Percentiles rank a stretch among this genome's conserved stretches.
Conservation (phyloP, 148 eudicot species). For the Dianthus caryophyllus region DNA sequence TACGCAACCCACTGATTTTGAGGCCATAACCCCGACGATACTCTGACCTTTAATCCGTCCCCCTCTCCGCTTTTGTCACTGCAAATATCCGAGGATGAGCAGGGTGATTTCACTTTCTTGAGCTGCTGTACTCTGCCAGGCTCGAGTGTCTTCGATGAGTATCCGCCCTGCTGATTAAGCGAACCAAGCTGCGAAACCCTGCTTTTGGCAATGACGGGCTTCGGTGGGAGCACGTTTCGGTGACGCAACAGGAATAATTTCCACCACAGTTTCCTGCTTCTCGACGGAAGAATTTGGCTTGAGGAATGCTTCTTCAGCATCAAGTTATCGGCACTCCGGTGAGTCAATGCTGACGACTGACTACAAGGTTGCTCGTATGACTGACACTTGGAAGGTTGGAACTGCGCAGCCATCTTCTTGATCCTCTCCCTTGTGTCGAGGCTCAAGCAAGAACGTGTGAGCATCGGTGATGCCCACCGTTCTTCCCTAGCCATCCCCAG, state of each 20-base stretch:
- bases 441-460: slow-evolving; percentile 75
- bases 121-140: slow-evolving; percentile 32
- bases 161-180: slow-evolving; percentile 75
- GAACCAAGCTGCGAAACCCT: slow-evolving; percentile 27
- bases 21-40: slow-evolving; percentile 61
- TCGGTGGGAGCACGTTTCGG: slow-evolving; percentile 54
- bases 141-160: slow-evolving; percentile 80
- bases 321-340: slow-evolving; percentile 72
- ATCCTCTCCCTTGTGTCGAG: slow-evolving; percentile 53
- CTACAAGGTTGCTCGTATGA: slow-evolving; percentile 61
- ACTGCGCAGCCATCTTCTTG: slow-evolving; percentile 40
- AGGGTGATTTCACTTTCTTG: slow-evolving; percentile 35
- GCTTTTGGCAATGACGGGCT: slow-evolving; percentile 18
- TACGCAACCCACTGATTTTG: slow-evolving; percentile 95
- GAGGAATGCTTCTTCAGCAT: slow-evolving; percentile 79
- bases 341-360: slow-evolving; percentile 50
- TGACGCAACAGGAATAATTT: slow-evolving; percentile 91
- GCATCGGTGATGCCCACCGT: slow-evolving; percentile 57
- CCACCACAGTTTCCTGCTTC: slow-evolving; percentile 86
- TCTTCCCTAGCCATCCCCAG: slow-evolving; percentile 57
- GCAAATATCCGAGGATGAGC: slow-evolving; percentile 31
- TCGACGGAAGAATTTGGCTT: slow-evolving; percentile 80
- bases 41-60: slow-evolving; percentile 40
- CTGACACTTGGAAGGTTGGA: slow-evolving; percentile 44
- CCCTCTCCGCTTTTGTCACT: slow-evolving; percentile 24